These are phyloP conservation scores for Smittium culicis DNA, from an alignment of 371 early-diverging fungal species.

Conservation along the genomic window DNA sequence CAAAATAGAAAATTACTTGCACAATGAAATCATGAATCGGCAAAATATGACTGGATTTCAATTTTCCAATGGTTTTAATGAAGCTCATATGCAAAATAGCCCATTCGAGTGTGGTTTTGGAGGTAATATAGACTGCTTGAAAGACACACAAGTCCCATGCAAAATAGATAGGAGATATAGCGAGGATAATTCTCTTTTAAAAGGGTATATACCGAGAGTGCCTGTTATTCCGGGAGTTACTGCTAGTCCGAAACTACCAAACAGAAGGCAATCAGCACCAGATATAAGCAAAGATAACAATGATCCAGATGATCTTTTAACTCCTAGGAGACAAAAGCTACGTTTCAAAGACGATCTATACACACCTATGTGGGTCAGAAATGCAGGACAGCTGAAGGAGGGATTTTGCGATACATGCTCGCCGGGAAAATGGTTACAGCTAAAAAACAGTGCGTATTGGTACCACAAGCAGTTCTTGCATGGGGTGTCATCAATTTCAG, in stretches of 20 bases:
- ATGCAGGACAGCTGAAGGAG: conserved; percentile 63
- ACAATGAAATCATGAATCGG: not conserved
- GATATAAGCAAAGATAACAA: conserved; percentile 14
- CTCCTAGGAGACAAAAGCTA: conserved; percentile 29
- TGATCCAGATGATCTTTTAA: conserved; percentile 23
- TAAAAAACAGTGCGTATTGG: conserved; percentile 89
- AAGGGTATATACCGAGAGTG: not conserved
- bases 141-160: not conserved
- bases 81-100: not conserved
- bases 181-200: not conserved
- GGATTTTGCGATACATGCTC: conserved; percentile 77
- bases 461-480: conserved; percentile 88
- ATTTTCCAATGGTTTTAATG: not conserved
- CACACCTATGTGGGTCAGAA: conserved; percentile 77
- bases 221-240: conserved; percentile 31
- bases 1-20: not conserved
- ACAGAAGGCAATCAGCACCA: conserved; percentile 25
- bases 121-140: not conserved
- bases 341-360: conserved; percentile 67
- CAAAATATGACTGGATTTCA: not conserved
- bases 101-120: too few relatives aligned
- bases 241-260: conserved; percentile 29
- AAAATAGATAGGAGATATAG: not conserved
- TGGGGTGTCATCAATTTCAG: conserved; percentile 83
- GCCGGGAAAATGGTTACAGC: conserved; percentile 79